phyloP scores from a whole-genome alignment of 805 yeast genomes.

The Saccharomycopsis sp. region DNA sequence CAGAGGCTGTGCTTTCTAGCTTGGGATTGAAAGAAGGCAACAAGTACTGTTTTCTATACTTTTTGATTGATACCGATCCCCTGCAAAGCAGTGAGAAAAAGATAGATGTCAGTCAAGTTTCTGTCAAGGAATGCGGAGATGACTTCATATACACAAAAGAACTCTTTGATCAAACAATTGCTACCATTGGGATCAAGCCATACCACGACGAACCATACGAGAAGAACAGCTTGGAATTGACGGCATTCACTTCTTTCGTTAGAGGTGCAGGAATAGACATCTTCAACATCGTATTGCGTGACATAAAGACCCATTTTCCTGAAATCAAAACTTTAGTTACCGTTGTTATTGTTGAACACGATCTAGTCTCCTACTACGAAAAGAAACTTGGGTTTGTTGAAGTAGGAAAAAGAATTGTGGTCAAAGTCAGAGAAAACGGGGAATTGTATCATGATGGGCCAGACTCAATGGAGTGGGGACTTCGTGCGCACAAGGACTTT shows the following conservation, averaged over 20 bases:
- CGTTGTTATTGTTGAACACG: conserved; percentile 44
- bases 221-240: conserved; percentile 33
- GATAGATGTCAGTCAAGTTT: background rate
- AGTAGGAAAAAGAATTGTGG: conserved; percentile 25
- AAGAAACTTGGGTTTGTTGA: conserved; percentile 33
- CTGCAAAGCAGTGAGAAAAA: conserved; percentile 19
- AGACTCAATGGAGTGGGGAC: conserved; percentile 31
- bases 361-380: conserved; percentile 39
- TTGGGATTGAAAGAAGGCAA: conserved; percentile 24
- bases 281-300: conserved; percentile 20
- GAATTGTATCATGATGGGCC: conserved; percentile 17
- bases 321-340: conserved; percentile 28
- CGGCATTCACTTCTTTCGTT: conserved; percentile 47
- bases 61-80: conserved; percentile 23
- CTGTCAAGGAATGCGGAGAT: conserved; percentile 15
- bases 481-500: conserved; percentile 36
- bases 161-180: conserved; percentile 25
- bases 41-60: conserved; percentile 26
- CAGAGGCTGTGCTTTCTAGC: conserved; percentile 23
- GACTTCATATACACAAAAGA: conserved; percentile 22
- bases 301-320: conserved; percentile 21
- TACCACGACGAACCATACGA: conserved; percentile 14
- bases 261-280: conserved; percentile 33
- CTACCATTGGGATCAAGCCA: conserved; percentile 33
- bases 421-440: conserved; percentile 24